phyloP scores from a whole-genome alignment of 768 basidiomycete genomes.

The Strobilomyces echinocephalus region DNA sequence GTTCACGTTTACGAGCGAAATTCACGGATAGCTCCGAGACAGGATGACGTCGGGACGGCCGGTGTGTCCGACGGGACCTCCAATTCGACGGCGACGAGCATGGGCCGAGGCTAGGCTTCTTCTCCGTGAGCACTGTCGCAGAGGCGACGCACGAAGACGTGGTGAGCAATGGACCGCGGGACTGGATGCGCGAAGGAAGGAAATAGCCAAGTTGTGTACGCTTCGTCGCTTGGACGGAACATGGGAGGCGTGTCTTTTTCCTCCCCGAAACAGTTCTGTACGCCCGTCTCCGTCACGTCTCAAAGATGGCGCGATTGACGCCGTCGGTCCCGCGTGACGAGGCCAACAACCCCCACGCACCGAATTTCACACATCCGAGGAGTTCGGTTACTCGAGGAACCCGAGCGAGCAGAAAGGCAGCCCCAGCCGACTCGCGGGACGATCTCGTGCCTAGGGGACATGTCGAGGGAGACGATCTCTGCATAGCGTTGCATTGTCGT shows the following conservation, averaged over 20 bases:
- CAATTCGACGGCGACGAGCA: not conserved
- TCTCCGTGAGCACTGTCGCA: not conserved
- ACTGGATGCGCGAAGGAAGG: too few species aligned
- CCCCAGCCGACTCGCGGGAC: conserved; percentile 2
- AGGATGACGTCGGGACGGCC: not conserved
- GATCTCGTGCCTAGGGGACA: conserved; percentile 5
- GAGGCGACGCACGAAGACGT: not conserved
- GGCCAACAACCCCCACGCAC: not conserved
- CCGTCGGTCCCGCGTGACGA: not conserved
- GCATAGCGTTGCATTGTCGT: not conserved
- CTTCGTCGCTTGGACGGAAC: not conserved
- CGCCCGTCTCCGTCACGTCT: not conserved
- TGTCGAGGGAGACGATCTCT: not conserved
- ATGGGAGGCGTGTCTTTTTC: not conserved
- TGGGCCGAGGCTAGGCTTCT: too few species aligned
- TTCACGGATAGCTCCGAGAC: not conserved
- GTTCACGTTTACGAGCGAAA: not conserved
- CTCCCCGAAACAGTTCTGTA: too few species aligned
- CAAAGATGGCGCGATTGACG: not conserved
- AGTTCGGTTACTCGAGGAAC: not conserved
- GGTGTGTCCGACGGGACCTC: not conserved
- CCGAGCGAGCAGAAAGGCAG: not conserved
- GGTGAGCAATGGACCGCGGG: not conserved
- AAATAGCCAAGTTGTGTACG: too few species aligned
- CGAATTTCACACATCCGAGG: not conserved